Evolutionary conservation across 208 protist species (phyloP).

Genomic region (Trypanosoma platydactyli): DNA sequence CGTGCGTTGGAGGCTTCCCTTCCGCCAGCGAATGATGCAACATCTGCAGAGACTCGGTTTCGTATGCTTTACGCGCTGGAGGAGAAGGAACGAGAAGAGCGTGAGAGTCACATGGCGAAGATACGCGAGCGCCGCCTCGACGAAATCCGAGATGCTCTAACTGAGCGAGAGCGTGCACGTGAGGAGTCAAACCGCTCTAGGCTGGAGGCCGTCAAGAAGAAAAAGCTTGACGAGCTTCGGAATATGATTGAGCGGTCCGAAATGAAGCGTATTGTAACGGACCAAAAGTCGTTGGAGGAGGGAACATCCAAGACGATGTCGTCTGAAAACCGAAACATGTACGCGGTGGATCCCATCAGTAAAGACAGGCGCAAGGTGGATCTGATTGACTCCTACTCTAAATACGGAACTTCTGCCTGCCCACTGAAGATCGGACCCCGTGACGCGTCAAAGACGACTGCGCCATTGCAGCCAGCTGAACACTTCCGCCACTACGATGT

Average conservation of each 20-base stretch:
- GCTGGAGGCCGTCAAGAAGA: slow-evolving; percentile 56
- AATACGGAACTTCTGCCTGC: slow-evolving; percentile 30
- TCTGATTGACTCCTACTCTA: slow-evolving; percentile 48
- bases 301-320: neutral
- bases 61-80: slow-evolving; percentile 71
- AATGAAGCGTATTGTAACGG: slow-evolving; percentile 39
- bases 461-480: neutral
- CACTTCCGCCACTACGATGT: slow-evolving; percentile 75
- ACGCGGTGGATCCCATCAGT: slow-evolving; percentile 23
- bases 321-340: slow-evolving; percentile 17
- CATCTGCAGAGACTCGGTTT: slow-evolving; percentile 48
- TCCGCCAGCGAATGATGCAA: slow-evolving; percentile 53
- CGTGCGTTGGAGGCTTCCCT: slow-evolving; percentile 69
- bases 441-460: neutral
- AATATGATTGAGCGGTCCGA: slow-evolving; percentile 53
- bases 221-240: slow-evolving; percentile 44
- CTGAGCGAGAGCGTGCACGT: slow-evolving; percentile 61
- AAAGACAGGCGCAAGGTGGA: slow-evolving; percentile 24
- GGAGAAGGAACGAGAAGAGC: slow-evolving; percentile 84
- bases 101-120: slow-evolving; percentile 73
- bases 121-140: slow-evolving; percentile 78
- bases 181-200: slow-evolving; percentile 56
- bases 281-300: slow-evolving; percentile 30
- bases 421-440: slow-evolving; percentile 14
- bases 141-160: slow-evolving; percentile 46